Evolutionary conservation across 2,329 filamentous ascomycete genomes (phyloP).

Genomic region (Botrytis galanthina): DNA sequence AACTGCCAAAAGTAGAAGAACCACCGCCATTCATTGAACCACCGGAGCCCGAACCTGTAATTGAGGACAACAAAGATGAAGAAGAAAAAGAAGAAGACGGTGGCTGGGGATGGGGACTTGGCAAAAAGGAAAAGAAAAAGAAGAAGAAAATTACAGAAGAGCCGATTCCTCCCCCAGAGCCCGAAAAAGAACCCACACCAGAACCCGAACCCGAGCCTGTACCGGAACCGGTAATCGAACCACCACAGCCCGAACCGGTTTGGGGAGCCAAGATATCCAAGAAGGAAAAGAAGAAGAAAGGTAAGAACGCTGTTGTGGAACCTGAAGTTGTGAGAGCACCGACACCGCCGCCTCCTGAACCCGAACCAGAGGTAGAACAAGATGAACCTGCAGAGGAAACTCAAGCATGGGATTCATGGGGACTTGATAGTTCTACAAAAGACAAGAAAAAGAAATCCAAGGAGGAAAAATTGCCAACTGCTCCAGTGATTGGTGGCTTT

Average conservation of each 20-base stretch:
- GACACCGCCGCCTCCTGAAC: slow-evolving; percentile 26
- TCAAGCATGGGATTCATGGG: slow-evolving; percentile 38
- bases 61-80: slow-evolving; percentile 11
- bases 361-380: slow-evolving; percentile 39
- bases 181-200: slow-evolving; percentile 27
- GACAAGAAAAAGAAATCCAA: slow-evolving; percentile 38
- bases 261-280: slow-evolving; percentile 46
- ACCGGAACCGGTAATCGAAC: slow-evolving; percentile 26
- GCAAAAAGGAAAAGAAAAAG: slow-evolving; percentile 44
- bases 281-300: slow-evolving; percentile 46
- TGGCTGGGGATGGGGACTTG: slow-evolving; percentile 32
- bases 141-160: slow-evolving; percentile 21
- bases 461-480: background rate
- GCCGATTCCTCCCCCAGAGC: slow-evolving; percentile 16
- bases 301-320: slow-evolving; percentile 37
- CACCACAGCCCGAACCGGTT: background rate
- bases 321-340: slow-evolving; percentile 35
- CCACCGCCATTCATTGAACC: slow-evolving; percentile 42
- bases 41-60: slow-evolving; percentile 42
- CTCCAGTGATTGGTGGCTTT: slow-evolving; percentile 13
- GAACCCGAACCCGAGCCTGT: slow-evolving; percentile 26
- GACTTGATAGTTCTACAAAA: slow-evolving; percentile 39
- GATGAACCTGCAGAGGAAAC: slow-evolving; percentile 26
- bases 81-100: background rate
- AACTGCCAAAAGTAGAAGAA: slow-evolving; percentile 44